These are phyloP conservation scores for Coprinopsis strossmayeri DNA, from an alignment of 768 basidiomycete species.

Conservation along the genomic window DNA sequence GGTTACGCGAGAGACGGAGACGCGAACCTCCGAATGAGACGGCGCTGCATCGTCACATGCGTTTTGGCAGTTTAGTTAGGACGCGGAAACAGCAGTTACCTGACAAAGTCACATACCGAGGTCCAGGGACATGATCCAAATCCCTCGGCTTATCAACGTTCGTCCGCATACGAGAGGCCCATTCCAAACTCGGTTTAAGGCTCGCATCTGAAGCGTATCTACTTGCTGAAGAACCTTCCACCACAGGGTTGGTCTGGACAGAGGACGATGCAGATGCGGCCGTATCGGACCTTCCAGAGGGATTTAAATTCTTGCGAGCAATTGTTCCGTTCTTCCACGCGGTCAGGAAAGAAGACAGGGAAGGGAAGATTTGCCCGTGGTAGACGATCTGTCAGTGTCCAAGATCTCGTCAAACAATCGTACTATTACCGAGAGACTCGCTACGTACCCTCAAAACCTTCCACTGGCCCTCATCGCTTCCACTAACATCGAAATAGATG, in stretches of 20 bases:
- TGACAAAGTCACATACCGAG: too few relatives aligned
- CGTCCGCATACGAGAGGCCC: conserved; percentile 41
- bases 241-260: too few relatives aligned
- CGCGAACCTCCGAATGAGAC: conserved; percentile 56
- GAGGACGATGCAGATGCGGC: too few relatives aligned
- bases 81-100: too few relatives aligned
- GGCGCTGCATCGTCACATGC: too few relatives aligned
- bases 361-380: conserved; percentile 49
- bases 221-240: too few relatives aligned
- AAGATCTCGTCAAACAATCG: too few relatives aligned
- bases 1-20: conserved; percentile 45
- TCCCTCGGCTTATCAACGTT: conserved; percentile 36
- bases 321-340: conserved; percentile 51
- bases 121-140: conserved; percentile 57
- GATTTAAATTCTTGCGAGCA: conserved; percentile 29
- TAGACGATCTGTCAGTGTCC: conserved; percentile 61
- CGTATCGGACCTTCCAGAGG: too few relatives aligned
- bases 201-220: too few relatives aligned
- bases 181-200: too few relatives aligned
- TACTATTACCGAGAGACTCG: too few relatives aligned
- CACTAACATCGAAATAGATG: conserved; percentile 51
- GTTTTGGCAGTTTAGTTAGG: too few relatives aligned
- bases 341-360: conserved; percentile 40
- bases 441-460: conserved; percentile 41
- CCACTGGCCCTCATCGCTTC: conserved; percentile 47